A percentile compares a stretch with the other conserved stretches of the same genome.
phyloP scores from a whole-genome alignment of 441 rosid genomes.

The Populus hybrid region DNA sequence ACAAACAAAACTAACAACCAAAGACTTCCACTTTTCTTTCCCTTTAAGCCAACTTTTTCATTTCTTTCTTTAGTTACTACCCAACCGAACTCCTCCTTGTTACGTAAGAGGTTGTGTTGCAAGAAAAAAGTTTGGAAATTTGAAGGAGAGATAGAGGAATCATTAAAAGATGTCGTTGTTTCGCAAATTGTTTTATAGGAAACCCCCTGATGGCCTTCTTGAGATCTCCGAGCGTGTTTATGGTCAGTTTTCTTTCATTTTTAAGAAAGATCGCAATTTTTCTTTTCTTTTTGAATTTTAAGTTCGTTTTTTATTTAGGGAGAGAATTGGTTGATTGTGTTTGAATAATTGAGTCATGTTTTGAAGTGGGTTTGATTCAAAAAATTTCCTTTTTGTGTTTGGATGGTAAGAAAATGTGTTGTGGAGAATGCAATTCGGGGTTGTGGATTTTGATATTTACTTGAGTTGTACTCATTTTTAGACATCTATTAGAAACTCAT shows the following conservation, averaged over 20 bases:
- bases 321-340: not conserved
- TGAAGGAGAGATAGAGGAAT: not conserved
- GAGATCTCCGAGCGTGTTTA: slow-evolving; percentile 88
- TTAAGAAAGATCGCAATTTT: not conserved
- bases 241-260: slow-evolving; percentile 42
- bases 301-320: not conserved
- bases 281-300: not conserved
- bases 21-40: not conserved
- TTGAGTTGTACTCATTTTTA: not conserved
- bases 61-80: not conserved
- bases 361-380: not conserved
- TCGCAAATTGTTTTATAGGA: slow-evolving; percentile 75
- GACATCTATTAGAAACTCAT: not conserved
- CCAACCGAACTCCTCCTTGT: not conserved
- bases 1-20: not conserved
- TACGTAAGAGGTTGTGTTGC: not conserved
- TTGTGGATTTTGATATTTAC: not conserved
- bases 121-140: not conserved
- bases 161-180: slow-evolving; percentile 58
- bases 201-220: slow-evolving; percentile 90
- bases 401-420: not conserved
- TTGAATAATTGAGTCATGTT: not conserved
- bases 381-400: not conserved
- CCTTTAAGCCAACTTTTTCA: not conserved
- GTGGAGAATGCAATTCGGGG: not conserved